phyloP scores from a whole-genome alignment of 805 yeast species.

The Torulaspora delbrueckii region DNA sequence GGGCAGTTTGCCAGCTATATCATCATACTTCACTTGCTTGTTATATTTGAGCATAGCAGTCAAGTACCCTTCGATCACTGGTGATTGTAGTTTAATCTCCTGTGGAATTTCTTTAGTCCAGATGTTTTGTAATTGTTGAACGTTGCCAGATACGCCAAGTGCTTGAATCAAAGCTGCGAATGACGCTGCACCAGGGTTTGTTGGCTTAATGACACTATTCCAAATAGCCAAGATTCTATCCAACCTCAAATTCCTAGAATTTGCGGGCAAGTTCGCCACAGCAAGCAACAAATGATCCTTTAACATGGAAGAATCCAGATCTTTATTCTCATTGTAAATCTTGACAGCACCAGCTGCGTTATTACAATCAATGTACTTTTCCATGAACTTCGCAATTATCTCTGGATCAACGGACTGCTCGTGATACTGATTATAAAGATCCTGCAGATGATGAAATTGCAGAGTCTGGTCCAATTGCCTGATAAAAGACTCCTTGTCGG shows the following conservation, averaged over 20 bases:
- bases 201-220: constrained; percentile 26
- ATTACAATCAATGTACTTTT: constrained; percentile 16
- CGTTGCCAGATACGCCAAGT: constrained; percentile 19
- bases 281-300: constrained; percentile 23
- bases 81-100: constrained; percentile 16
- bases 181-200: constrained; percentile 14
- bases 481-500: constrained; percentile 11
- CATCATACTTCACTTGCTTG: constrained; percentile 9
- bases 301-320: constrained; percentile 10
- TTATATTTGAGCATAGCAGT: constrained; percentile 10
- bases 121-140: constrained; percentile 17
- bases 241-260: constrained; percentile 13
- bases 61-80: constrained; percentile 23
- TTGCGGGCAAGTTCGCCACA: constrained; percentile 22
- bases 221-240: constrained; percentile 32
- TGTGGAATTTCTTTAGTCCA: constrained; percentile 27
- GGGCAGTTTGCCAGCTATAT: constrained; percentile 17
- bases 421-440: constrained; percentile 12
- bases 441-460: constrained; percentile 14
- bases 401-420: constrained; percentile 11
- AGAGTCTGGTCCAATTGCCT: constrained; percentile 13
- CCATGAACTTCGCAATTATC: constrained; percentile 24
- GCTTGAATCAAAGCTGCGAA: constrained; percentile 25
- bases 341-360: constrained; percentile 21
- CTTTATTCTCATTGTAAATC: constrained; percentile 21